phyloP scores from a whole-genome alignment of 2,329 filamentous ascomycete species.

The Ascomycota sp. region DNA sequence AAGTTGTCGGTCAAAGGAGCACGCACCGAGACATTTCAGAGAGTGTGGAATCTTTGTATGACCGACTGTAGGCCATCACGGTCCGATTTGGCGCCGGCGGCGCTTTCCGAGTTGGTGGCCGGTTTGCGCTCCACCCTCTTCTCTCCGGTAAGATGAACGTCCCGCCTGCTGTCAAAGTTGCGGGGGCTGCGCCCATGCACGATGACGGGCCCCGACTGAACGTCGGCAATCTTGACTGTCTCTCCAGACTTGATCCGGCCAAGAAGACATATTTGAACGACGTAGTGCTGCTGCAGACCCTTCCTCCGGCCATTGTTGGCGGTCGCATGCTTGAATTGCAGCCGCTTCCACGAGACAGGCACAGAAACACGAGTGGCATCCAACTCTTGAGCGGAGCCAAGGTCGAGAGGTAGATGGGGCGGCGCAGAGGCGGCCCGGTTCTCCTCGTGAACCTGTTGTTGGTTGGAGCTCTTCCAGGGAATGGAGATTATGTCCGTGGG shows the following conservation, averaged over 20 bases:
- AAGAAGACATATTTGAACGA: conserved; percentile 67
- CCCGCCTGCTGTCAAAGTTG: conserved; percentile 83
- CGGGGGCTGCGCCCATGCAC: conserved; percentile 80
- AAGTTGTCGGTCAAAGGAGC: background rate
- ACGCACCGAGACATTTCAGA: conserved; percentile 15
- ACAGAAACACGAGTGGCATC: conserved; percentile 63
- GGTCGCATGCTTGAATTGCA: conserved; percentile 91
- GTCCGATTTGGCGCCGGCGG: conserved; percentile 12
- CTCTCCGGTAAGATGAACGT: conserved; percentile 49
- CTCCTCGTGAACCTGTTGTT: conserved; percentile 31
- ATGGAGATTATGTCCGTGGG: conserved; percentile 87
- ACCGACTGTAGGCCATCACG: conserved; percentile 11
- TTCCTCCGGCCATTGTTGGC: conserved; percentile 91
- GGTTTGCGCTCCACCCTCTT: conserved; percentile 26
- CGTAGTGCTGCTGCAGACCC: conserved; percentile 86
- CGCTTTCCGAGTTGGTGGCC: conserved; percentile 13
- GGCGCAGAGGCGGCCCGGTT: conserved; percentile 28
- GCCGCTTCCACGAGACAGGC: conserved; percentile 76
- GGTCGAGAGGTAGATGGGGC: conserved; percentile 32
- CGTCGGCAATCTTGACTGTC: conserved; percentile 57
- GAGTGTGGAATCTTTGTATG: conserved; percentile 12
- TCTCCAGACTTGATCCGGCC: conserved; percentile 52
- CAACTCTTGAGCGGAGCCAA: conserved; percentile 41
- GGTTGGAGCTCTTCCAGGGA: conserved; percentile 69
- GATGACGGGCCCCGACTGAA: conserved; percentile 83